Percentiles rank a stretch among this genome's conserved stretches.
Evolutionary conservation across 2,329 filamentous ascomycete species (phyloP).

Genomic region (Sporothrix globosa): DNA sequence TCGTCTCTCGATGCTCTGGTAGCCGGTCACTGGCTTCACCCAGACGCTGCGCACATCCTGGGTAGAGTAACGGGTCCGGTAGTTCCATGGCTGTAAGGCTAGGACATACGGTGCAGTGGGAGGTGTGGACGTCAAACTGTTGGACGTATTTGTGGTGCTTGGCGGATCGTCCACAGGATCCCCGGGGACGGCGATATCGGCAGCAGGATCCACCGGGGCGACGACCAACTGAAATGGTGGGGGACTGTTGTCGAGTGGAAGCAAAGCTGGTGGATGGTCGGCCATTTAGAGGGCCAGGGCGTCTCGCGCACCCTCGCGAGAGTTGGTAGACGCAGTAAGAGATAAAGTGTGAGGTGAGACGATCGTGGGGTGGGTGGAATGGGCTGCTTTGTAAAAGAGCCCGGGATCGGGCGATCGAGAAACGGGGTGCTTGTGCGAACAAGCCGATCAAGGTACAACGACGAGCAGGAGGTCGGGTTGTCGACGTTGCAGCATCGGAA

Average conservation of each 20-base stretch:
- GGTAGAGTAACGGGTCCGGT: constrained; percentile 1
- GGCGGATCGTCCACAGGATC: not conserved
- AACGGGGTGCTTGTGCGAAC: not conserved
- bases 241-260: not conserved
- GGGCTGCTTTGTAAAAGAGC: not conserved
- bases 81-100: not conserved
- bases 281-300: not conserved
- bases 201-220: not conserved
- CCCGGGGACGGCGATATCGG: not conserved
- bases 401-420: not conserved
- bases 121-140: not conserved
- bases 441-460: not conserved
- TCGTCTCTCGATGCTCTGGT: constrained; percentile 40
- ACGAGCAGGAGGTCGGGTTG: not conserved
- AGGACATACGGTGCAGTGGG: not conserved
- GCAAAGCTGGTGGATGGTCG: not conserved
- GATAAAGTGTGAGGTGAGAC: not conserved
- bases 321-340: not conserved
- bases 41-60: constrained; percentile 37
- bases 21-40: constrained; percentile 38
- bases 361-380: not conserved
- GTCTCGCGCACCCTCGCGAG: not conserved
- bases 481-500: constrained; percentile 26
- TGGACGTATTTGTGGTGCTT: not conserved
- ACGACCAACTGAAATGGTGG: not conserved